Conservation (phyloP, 2,329 filamentous ascomycete genomes). For the Coleophoma crateriformis region DNA sequence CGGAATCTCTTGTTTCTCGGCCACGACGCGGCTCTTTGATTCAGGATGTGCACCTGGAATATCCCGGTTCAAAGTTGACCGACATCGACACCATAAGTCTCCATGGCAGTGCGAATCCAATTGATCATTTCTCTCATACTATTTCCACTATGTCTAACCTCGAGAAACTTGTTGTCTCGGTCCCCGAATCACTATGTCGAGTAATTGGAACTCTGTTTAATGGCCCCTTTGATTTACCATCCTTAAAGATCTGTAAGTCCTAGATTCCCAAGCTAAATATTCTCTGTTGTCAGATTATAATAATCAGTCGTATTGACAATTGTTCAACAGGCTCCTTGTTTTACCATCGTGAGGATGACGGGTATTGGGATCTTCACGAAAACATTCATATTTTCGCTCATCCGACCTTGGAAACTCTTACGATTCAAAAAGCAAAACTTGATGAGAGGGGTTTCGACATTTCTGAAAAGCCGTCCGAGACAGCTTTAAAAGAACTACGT, state of each 20-base stretch:
- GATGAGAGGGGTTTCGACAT: slow-evolving; percentile 41
- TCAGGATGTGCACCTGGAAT: slow-evolving; percentile 37
- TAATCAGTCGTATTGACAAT: slow-evolving; percentile 1
- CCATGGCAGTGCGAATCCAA: slow-evolving; percentile 29
- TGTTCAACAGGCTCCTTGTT: slow-evolving; percentile 27
- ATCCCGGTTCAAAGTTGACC: slow-evolving; percentile 36
- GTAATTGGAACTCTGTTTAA: slow-evolving; percentile 44
- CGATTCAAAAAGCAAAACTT: slow-evolving; percentile 38
- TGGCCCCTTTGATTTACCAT: slow-evolving; percentile 43
- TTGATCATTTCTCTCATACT: slow-evolving; percentile 39
- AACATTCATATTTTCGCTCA: slow-evolving; percentile 47
- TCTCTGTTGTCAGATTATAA: neutral
- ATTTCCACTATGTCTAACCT: slow-evolving; percentile 45
- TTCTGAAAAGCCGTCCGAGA: slow-evolving; percentile 41
- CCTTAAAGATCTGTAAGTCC: slow-evolving; percentile 36
- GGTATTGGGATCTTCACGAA: slow-evolving; percentile 45
- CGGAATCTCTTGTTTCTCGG: slow-evolving; percentile 38
- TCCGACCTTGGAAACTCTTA: slow-evolving; percentile 39
- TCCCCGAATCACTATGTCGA: slow-evolving; percentile 36
- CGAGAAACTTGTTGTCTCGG: slow-evolving; percentile 38
- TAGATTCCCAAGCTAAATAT: neutral
- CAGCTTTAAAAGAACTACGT: slow-evolving; percentile 35
- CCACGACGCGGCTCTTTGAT: slow-evolving; percentile 42
- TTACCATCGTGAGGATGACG: slow-evolving; percentile 37
- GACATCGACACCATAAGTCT: slow-evolving; percentile 31